phyloP scores from a whole-genome alignment of 176 grass and related monocot species.

The Oryza glumipatula region DNA sequence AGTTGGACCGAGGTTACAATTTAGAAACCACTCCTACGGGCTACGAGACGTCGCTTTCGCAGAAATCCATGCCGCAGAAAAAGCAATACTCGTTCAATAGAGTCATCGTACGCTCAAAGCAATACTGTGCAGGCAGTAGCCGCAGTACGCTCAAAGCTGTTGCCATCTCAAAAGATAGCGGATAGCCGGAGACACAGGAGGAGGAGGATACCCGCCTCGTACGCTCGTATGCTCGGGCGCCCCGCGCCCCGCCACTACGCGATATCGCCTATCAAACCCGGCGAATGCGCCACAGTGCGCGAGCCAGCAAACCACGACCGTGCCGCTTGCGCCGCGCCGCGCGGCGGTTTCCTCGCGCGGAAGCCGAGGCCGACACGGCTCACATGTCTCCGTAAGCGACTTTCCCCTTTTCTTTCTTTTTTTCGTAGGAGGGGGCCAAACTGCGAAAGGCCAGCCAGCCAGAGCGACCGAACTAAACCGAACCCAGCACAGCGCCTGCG shows the following conservation, averaged over 20 bases:
- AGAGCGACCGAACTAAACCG: neutral
- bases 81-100: neutral
- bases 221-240: too few species aligned
- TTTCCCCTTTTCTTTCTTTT: neutral
- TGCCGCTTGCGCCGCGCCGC: too few species aligned
- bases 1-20: neutral
- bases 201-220: too few species aligned
- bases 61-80: neutral
- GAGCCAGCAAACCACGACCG: too few species aligned
- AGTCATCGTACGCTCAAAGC: too few species aligned
- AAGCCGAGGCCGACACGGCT: slow-evolving; percentile 33
- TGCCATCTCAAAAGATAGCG: neutral
- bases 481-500: neutral
- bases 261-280: too few species aligned
- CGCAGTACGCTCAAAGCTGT: neutral
- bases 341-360: too few species aligned
- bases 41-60: slow-evolving; percentile 30
- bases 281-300: too few species aligned
- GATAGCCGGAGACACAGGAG: too few species aligned
- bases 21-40: neutral
- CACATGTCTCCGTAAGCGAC: neutral
- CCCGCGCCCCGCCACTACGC: too few species aligned
- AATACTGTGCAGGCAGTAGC: too few species aligned
- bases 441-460: neutral
- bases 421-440: neutral